These are phyloP conservation scores for Blastobotrys indianensis DNA, from an alignment of 1,139 yeast species.

Conservation along the genomic window DNA sequence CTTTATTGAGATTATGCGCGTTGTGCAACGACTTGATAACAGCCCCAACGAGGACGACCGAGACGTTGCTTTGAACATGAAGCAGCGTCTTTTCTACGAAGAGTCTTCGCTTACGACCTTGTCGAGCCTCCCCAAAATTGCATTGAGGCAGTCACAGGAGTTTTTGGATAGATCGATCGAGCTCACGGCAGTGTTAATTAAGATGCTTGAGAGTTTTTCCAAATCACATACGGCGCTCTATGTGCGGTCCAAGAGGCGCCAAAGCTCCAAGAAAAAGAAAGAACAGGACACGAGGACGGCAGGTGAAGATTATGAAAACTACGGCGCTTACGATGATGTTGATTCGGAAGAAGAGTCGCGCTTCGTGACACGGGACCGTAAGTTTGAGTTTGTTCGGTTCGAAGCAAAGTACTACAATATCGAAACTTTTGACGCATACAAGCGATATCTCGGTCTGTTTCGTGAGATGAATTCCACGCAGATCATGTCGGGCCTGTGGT, in stretches of 20 bases:
- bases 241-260: constrained; percentile 45
- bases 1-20: constrained; percentile 56
- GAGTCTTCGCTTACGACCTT: constrained; percentile 57
- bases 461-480: constrained; percentile 57
- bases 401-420: constrained; percentile 39
- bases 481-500: constrained; percentile 45
- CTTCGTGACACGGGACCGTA: constrained; percentile 44
- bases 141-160: constrained; percentile 58
- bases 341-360: constrained; percentile 31
- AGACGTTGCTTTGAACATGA: constrained; percentile 46
- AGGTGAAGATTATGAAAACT: constrained; percentile 44
- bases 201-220: constrained; percentile 61
- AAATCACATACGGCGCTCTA: constrained; percentile 55
- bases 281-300: constrained; percentile 12
- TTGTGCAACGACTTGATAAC: constrained; percentile 47
- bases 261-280: constrained; percentile 26
- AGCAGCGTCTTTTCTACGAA: constrained; percentile 56
- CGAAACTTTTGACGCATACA: constrained; percentile 44
- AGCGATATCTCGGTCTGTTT: constrained; percentile 48
- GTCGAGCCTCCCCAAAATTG: constrained; percentile 56
- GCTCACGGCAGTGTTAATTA: constrained; percentile 59
- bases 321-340: constrained; percentile 39
- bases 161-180: constrained; percentile 61
- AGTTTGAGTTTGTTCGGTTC: constrained; percentile 44
- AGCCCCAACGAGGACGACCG: constrained; percentile 37